Evolutionary conservation across 257 asterid species (phyloP).

Genomic region (Solanum bulbocastanum): DNA sequence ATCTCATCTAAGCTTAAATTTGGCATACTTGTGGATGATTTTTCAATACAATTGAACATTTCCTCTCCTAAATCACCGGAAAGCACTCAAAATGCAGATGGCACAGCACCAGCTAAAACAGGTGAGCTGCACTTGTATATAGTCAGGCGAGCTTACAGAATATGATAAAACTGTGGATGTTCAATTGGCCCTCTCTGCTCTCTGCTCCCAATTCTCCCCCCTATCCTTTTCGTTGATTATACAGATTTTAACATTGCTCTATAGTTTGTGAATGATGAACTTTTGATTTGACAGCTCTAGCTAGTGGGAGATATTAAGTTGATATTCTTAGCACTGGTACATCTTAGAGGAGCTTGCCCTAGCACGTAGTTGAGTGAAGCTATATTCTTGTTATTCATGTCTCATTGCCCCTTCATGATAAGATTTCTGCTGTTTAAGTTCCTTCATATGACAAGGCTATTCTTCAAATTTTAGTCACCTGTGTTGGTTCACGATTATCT

Average conservation of each 20-base stretch:
- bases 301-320: neutral
- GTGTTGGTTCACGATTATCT: neutral
- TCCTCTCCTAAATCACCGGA: constrained; percentile 37
- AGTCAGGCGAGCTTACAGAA: neutral
- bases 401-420: neutral
- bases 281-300: neutral
- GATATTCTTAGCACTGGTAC: neutral
- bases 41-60: constrained; percentile 36
- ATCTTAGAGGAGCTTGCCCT: neutral
- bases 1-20: constrained; percentile 81
- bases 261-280: neutral
- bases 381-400: neutral
- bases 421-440: neutral
- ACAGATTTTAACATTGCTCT: neutral
- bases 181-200: neutral
- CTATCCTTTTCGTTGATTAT: neutral
- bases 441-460: neutral
- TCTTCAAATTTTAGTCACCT: neutral
- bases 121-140: constrained; percentile 31
- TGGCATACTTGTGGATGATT: constrained; percentile 53
- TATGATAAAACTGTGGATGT: neutral
- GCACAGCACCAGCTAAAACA: constrained; percentile 36
- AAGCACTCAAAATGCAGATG: constrained; percentile 47
- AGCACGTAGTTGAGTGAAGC: neutral
- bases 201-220: neutral